Evolutionary conservation across 331 rosid species (phyloP), one percentile per base, ranked within the genome.

Genomic region (Arachis monticola): DNA sequence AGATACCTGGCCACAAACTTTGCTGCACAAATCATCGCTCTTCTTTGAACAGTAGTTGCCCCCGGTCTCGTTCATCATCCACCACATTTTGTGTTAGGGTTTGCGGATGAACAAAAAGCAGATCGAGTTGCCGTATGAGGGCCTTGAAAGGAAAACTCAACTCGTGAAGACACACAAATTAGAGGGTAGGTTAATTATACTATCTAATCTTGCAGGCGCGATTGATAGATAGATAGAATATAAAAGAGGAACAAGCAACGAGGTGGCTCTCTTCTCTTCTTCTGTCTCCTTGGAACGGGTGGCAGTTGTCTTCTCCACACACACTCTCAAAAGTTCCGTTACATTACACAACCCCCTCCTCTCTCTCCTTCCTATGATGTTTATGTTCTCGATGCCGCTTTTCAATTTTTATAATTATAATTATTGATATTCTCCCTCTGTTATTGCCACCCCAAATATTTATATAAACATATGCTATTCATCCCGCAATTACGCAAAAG

Each of bases 1-100:
- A 74, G 41, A 61, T 73, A 94, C 99, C 99, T 94, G 97, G 41
- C 96, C 99, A 81, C 99, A 94, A 86, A 94, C 90, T 83, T 92
- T 88, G 69, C 83, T 95, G 80, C 99, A 94, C 61, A 86, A 81
- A 92, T 90, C 99, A 78, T 94, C 99, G 17, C 84, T 87, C 84
- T 94, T 94, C 79, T 94, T 94, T 6, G 93, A 79, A 65, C 96
- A 90, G 80, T 94, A 90, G 66, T 86, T 91, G 17, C 93, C 96
- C 13, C 97, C 99, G 9, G 78, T 73, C 77, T 94, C 99, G 3
- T 81, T 88, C 96, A 87, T 88, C 87, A 87, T 94, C 97, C 97
- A 92, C 97, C 97, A 92, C 99, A 94, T 82, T 50, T 35, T 7
- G 27, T 35, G 59, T 42, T 8, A 30, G 53, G 31, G 11, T 5